Evolutionary conservation across 2,329 filamentous ascomycete species (phyloP).

Genomic region (Salinomyces thailandicus): DNA sequence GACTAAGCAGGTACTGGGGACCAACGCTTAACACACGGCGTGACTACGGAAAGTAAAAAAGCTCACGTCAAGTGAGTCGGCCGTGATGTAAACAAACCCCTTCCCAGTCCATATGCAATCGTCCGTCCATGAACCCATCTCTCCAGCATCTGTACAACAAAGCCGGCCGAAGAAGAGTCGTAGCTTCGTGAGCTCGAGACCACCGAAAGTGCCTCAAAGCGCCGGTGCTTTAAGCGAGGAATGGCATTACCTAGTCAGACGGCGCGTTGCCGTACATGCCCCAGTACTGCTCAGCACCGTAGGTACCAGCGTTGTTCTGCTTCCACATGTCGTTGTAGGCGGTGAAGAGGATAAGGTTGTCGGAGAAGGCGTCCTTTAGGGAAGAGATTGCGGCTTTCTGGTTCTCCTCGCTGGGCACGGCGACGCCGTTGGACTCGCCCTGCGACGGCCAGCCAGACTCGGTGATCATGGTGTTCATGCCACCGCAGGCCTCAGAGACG

Average conservation of each 20-base stretch:
- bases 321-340: slow-evolving; percentile 79
- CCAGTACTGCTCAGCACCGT: slow-evolving; percentile 68
- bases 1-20: too few relatives aligned
- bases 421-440: slow-evolving; percentile 54
- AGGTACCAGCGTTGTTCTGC: slow-evolving; percentile 48
- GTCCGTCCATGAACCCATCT: too few relatives aligned
- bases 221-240: not conserved
- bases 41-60: too few relatives aligned
- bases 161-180: too few relatives aligned
- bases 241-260: slow-evolving; percentile 5
- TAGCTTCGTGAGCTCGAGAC: too few relatives aligned
- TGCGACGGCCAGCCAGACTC: slow-evolving; percentile 76
- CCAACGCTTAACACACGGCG: too few relatives aligned
- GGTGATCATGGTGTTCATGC: slow-evolving; percentile 60
- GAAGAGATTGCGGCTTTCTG: slow-evolving; percentile 56
- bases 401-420: slow-evolving; percentile 57
- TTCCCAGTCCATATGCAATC: too few relatives aligned
- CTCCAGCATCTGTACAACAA: too few relatives aligned
- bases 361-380: slow-evolving; percentile 50
- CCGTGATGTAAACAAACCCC: too few relatives aligned
- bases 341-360: slow-evolving; percentile 61
- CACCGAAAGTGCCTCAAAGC: too few relatives aligned
- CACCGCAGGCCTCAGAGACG: slow-evolving; percentile 39
- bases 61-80: too few relatives aligned
- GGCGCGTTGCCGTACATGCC: slow-evolving; percentile 36